Percentiles rank a stretch among this genome's conserved stretches.
phyloP scores from a whole-genome alignment of 345 rosid species.

The Abelmoschus esculentus region DNA sequence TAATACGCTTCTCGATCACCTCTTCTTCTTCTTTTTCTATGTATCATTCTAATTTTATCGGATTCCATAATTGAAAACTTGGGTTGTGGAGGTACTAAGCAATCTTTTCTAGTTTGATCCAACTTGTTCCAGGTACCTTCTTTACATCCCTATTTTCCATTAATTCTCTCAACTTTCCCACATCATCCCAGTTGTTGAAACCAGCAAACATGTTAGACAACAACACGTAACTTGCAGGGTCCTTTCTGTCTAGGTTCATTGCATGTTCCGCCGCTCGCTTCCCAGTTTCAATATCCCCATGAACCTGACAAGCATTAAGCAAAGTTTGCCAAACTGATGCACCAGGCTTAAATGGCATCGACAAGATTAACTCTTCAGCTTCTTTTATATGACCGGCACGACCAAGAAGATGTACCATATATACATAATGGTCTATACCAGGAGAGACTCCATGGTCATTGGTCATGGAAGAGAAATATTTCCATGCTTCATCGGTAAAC shows the following conservation, averaged over 20 bases:
- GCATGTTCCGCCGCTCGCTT: slow-evolving; percentile 39
- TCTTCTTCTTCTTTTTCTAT: not conserved
- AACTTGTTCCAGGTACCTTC: slow-evolving; percentile 53
- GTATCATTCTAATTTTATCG: too few species aligned
- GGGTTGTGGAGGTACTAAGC: not conserved
- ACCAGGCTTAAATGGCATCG: slow-evolving; percentile 41
- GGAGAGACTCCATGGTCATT: slow-evolving; percentile 33
- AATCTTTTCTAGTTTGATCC: slow-evolving; percentile 23
- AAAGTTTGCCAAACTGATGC: slow-evolving; percentile 50
- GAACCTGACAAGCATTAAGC: slow-evolving; percentile 39
- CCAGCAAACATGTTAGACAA: slow-evolving; percentile 49
- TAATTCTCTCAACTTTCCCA: slow-evolving; percentile 32
- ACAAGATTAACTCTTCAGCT: slow-evolving; percentile 39
- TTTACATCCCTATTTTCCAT: slow-evolving; percentile 42
- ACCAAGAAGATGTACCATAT: slow-evolving; percentile 48
- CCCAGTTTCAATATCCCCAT: slow-evolving; percentile 44
- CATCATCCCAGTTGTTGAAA: slow-evolving; percentile 36
- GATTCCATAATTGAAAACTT: not conserved
- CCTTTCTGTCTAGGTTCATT: slow-evolving; percentile 25
- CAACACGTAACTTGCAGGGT: slow-evolving; percentile 40
- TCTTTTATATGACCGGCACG: slow-evolving; percentile 38
- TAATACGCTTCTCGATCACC: not conserved
- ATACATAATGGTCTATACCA: slow-evolving; percentile 47
- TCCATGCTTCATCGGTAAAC: slow-evolving; percentile 40
- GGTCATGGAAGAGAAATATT: slow-evolving; percentile 42